Evolutionary conservation across 2,329 filamentous ascomycete species (phyloP).

Genomic region (Hypoxylon sp.): DNA sequence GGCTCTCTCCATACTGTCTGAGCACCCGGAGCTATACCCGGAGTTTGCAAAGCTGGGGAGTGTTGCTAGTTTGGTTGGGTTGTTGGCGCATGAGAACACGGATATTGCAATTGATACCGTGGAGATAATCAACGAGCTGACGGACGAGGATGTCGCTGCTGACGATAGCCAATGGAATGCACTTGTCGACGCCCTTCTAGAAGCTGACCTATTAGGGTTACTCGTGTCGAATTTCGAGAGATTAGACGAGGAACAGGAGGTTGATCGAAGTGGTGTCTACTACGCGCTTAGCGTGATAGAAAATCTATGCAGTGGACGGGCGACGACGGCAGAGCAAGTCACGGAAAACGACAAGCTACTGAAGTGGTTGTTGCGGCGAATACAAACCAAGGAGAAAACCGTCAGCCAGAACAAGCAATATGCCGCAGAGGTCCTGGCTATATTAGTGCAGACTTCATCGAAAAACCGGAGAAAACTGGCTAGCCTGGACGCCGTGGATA

Average conservation of each 20-base stretch:
- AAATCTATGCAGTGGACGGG: constrained; percentile 77
- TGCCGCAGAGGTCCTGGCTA: constrained; percentile 89
- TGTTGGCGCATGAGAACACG: constrained; percentile 95
- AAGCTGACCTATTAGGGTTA: constrained; percentile 79
- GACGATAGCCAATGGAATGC: constrained; percentile 84
- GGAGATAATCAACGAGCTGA: constrained; percentile 90
- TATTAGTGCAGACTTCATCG: constrained; percentile 82
- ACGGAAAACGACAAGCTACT: constrained; percentile 77
- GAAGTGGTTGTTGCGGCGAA: constrained; percentile 81
- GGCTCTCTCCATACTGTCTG: constrained; percentile 84
- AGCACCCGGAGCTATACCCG: constrained; percentile 76
- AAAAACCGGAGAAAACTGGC: constrained; percentile 75
- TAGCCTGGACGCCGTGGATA: constrained; percentile 78
- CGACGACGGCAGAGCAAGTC: constrained; percentile 77
- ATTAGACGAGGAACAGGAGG: constrained; percentile 78
- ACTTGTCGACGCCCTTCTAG: constrained; percentile 75
- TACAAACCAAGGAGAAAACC: constrained; percentile 74
- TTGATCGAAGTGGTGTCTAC: constrained; percentile 88
- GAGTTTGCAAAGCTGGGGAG: constrained; percentile 52
- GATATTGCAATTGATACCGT: constrained; percentile 94
- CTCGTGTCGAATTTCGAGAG: constrained; percentile 83
- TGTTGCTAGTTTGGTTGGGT: constrained; percentile 74
- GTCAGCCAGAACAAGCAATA: constrained; percentile 96
- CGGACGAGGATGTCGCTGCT: constrained; percentile 90
- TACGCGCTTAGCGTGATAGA: constrained; percentile 86